These are phyloP conservation scores for Strobilomyces dryophilus DNA, from an alignment of 768 basidiomycete genomes.

Conservation along the genomic window DNA sequence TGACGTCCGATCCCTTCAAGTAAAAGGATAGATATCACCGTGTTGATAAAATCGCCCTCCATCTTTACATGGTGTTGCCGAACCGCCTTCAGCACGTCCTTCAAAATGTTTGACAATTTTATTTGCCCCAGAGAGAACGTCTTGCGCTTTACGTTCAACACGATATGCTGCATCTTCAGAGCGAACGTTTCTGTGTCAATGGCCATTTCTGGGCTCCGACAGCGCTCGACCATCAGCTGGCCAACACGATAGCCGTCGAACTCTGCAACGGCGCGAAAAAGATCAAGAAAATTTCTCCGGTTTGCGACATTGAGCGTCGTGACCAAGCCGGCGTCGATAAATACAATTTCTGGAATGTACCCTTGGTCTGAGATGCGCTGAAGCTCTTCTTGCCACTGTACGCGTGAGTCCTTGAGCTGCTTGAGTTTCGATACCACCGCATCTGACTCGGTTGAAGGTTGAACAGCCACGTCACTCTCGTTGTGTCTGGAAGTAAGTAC, in stretches of 20 bases:
- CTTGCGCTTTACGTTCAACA: conserved; percentile 89
- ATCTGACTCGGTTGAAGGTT: conserved; percentile 44
- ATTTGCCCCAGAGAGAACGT: conserved; percentile 97
- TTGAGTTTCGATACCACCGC: conserved; percentile 68
- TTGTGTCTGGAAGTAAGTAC: conserved; percentile 44
- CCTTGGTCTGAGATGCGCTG: conserved; percentile 57
- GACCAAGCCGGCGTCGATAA: conserved; percentile 94
- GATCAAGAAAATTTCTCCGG: conserved; percentile 90
- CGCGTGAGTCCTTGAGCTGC: conserved; percentile 50
- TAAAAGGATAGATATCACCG: conserved; percentile 88
- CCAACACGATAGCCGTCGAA: conserved; percentile 97
- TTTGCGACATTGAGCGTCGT: conserved; percentile 82
- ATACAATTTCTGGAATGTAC: conserved; percentile 90
- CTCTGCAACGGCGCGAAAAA: conserved; percentile 92
- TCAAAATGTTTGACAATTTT: conserved; percentile 90
- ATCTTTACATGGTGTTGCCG: conserved; percentile 94
- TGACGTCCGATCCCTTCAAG: conserved; percentile 95
- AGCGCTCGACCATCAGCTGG: conserved; percentile 94
- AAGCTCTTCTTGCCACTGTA: conserved; percentile 70
- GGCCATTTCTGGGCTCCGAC: conserved; percentile 84
- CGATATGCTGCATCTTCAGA: conserved; percentile 95
- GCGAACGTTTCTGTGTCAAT: conserved; percentile 94
- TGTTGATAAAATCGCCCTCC: conserved; percentile 98
- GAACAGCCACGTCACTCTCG: conserved; percentile 18
- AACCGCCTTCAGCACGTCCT: conserved; percentile 82